phyloP scores from a whole-genome alignment of 352 stramenopile species.

The Hyphochytrium catenoides region DNA sequence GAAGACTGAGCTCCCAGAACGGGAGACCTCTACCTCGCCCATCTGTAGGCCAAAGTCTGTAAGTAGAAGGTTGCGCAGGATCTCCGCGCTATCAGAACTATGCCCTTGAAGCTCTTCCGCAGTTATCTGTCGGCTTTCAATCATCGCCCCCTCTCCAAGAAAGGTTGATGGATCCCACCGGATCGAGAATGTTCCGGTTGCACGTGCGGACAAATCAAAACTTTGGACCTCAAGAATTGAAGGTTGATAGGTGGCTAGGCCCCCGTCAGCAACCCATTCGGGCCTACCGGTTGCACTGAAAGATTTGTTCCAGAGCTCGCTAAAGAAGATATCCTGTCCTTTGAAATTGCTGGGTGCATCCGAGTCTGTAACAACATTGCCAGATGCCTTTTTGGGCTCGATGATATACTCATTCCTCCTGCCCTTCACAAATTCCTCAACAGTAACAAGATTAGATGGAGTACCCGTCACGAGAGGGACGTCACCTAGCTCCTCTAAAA shows the following conservation, averaged over 20 bases:
- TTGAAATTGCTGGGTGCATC: constrained; percentile 41
- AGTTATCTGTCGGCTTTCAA: too few relatives aligned
- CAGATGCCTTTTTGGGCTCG: constrained; percentile 73
- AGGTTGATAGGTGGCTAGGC: constrained; percentile 68
- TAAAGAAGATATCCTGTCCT: constrained; percentile 82
- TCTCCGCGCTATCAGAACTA: too few relatives aligned
- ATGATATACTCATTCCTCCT: constrained; percentile 84
- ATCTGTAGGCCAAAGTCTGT: too few relatives aligned
- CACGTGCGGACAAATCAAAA: too few relatives aligned
- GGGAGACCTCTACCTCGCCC: too few relatives aligned
- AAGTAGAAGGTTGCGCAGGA: too few relatives aligned
- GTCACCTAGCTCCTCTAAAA: constrained; percentile 52
- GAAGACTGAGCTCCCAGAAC: too few relatives aligned
- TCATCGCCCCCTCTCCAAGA: too few relatives aligned
- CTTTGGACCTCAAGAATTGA: constrained; percentile 68
- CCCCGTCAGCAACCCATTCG: constrained; percentile 66
- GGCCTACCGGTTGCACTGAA: constrained; percentile 61
- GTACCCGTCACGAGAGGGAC: too few relatives aligned
- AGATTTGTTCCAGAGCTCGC: constrained; percentile 68
- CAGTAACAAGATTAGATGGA: constrained; percentile 24
- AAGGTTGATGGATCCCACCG: too few relatives aligned
- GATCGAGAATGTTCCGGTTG: too few relatives aligned
- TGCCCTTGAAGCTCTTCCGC: too few relatives aligned
- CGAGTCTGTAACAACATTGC: constrained; percentile 68
- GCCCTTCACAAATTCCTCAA: constrained; percentile 75